Evolutionary conservation across 371 early-diverging fungal genomes (phyloP), one percentile per base, ranked within the genome.

Genomic region (Mortierella sp.): DNA sequence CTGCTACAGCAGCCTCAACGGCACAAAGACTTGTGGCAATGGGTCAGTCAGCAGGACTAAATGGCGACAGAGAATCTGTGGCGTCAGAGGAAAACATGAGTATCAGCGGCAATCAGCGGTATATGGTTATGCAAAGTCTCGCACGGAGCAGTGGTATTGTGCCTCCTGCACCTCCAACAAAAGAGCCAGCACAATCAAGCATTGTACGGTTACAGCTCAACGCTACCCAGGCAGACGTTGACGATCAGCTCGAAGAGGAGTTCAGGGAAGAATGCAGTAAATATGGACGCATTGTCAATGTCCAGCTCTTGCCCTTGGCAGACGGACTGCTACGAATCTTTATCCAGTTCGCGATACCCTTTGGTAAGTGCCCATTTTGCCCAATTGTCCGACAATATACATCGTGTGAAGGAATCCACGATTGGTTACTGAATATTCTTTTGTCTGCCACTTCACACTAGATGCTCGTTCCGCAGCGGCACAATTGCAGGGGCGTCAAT

Each of bases 61-160:
- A 70, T 61, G 48, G 80, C 49, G 57, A 76, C 59, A 51, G 82
- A 44, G 83, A 83, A 46, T 82, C 82, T 1, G 86, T 85, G 14
- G 81, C 84, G 16, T 79, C 87, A 29, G 91, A 92, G 61, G 91
- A 90, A 57, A 85, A 88, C 65, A 80, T 89, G 65, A 81, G 85
- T 19, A 88, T 90, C 54, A 83, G 71, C 43, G 82, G 82, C 6
- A 88, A 83, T 48, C 78, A 90, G 68, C 81, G 91, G 24, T 87
- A 84, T 60, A 76, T 81, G 31, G 83, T 91, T n/a, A 91, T 91
- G 91, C 90, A 91, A 57, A 90, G 90, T 71, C 74, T 91, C 28
- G 83, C 88, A 53, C 72, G 85, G 43, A 77, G 82, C 53, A 69
- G 80, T 50, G 83, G 81, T 9, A 47, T 76, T 24, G 52, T 71